Evolutionary conservation across 2,329 filamentous ascomycete genomes (phyloP).

Genomic region (Rutstroemia sp.): DNA sequence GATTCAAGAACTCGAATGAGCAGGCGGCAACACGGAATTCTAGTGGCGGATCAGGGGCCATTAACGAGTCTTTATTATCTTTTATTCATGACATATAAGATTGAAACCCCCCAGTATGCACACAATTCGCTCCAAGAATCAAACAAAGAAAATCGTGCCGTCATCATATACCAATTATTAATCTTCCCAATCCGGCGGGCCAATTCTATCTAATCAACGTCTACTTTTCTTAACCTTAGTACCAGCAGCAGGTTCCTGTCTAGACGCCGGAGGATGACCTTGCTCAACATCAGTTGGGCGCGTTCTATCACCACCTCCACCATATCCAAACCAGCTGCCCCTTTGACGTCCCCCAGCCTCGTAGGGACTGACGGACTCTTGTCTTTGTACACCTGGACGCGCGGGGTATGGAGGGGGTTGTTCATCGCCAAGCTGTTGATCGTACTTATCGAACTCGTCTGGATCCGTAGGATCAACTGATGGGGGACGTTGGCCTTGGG

Average conservation of each 20-base stretch:
- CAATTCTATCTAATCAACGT: neutral
- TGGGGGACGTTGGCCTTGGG: constrained; percentile 40
- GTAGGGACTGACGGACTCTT: constrained; percentile 10
- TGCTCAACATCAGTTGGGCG: constrained; percentile 26
- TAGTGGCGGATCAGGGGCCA: no score
- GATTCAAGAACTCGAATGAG: neutral
- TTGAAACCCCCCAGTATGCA: neutral
- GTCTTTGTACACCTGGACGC: constrained; percentile 8
- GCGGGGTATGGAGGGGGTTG: constrained; percentile 26
- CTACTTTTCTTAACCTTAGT: constrained; percentile 6
- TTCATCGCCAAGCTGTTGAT: constrained; percentile 16
- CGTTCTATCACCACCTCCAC: constrained; percentile 21
- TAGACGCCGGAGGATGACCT: constrained; percentile 3
- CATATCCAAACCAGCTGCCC: constrained; percentile 29
- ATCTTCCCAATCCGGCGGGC: no score
- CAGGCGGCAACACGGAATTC: no score
- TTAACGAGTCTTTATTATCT: no score
- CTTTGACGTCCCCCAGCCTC: constrained; percentile 10
- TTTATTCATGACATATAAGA: neutral
- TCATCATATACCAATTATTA: neutral
- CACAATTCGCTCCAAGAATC: neutral
- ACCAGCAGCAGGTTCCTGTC: neutral
- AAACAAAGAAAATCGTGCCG: constrained; percentile 4
- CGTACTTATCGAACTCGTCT: constrained; percentile 39
- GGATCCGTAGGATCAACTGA: constrained; percentile 46